phyloP scores from a whole-genome alignment of 2,329 filamentous ascomycete genomes.

The Trematosphaeria pertusa region DNA sequence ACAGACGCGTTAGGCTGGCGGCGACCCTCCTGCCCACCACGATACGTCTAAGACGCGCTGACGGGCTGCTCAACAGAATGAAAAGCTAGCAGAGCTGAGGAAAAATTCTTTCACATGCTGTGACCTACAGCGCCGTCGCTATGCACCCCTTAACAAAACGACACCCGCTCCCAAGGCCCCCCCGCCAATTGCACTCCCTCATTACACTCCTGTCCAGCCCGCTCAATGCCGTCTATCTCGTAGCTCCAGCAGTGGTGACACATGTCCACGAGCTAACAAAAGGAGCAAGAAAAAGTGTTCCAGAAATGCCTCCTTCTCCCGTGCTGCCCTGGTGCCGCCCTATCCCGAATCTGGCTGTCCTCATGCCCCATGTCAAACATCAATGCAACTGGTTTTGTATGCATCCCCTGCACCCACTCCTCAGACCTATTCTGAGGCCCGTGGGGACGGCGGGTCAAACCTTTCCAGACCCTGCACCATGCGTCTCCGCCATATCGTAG shows the following conservation, averaged over 20 bases:
- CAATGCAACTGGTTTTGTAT: conserved; percentile 40
- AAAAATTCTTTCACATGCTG: too few species aligned
- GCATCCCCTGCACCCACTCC: conserved; percentile 21
- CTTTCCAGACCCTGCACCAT: conserved; percentile 16
- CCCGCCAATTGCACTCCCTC: conserved; percentile 3
- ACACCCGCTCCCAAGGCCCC: conserved; percentile 7
- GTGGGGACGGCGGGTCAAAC: conserved; percentile 14
- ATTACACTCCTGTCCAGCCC: conserved; percentile 3
- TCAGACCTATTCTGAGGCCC: conserved; percentile 30
- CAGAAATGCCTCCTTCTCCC: conserved; percentile 10
- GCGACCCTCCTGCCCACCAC: too few species aligned
- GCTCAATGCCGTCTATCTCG: conserved; percentile 9
- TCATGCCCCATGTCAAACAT: conserved; percentile 32
- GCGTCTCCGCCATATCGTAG: conserved; percentile 21
- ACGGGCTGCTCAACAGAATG: too few species aligned
- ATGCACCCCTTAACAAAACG: conserved; percentile 28
- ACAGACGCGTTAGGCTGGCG: conserved; percentile 26
- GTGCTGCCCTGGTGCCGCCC: conserved; percentile 7
- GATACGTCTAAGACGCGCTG: too few species aligned
- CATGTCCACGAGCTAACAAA: conserved; percentile 8
- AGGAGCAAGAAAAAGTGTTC: conserved; percentile 7
- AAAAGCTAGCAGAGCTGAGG: too few species aligned
- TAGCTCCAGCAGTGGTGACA: conserved; percentile 3
- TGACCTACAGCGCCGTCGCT: conserved; percentile 38
- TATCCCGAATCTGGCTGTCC: conserved; percentile 16